phyloP scores from a whole-genome alignment of 306 rosid species.

The Acmispon strigosus region DNA sequence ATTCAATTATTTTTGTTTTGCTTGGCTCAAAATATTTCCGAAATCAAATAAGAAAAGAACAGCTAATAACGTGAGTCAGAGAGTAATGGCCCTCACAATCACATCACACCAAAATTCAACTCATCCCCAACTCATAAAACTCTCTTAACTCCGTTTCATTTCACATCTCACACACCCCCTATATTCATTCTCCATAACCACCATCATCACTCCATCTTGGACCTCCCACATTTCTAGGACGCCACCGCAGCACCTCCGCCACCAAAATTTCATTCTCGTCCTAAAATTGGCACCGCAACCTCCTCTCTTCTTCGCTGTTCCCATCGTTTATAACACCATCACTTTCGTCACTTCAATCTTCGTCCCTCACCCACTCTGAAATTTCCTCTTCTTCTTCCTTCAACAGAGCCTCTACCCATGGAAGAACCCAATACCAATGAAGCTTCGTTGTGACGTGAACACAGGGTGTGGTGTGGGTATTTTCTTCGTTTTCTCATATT shows the following conservation, averaged over 20 bases:
- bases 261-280: too few relatives aligned
- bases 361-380: background rate
- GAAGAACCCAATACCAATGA: background rate
- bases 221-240: slow-evolving; percentile 17
- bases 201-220: background rate
- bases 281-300: background rate
- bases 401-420: background rate
- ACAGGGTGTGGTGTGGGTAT: slow-evolving; percentile 25
- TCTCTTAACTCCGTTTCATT: background rate
- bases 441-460: background rate
- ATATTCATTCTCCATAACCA: background rate
- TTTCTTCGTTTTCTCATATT: background rate
- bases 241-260: background rate
- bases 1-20: too few relatives aligned
- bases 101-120: slow-evolving; percentile 17
- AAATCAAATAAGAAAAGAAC: background rate
- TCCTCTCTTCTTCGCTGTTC: background rate
- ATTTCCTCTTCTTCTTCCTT: background rate
- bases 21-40: background rate
- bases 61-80: background rate
- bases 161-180: background rate
- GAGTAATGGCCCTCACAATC: slow-evolving; percentile 12
- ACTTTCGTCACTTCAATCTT: background rate
- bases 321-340: background rate
- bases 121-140: background rate